These are phyloP conservation scores for Wickerhamiella dianesei DNA, from an alignment of 805 yeast species.

Conservation along the genomic window DNA sequence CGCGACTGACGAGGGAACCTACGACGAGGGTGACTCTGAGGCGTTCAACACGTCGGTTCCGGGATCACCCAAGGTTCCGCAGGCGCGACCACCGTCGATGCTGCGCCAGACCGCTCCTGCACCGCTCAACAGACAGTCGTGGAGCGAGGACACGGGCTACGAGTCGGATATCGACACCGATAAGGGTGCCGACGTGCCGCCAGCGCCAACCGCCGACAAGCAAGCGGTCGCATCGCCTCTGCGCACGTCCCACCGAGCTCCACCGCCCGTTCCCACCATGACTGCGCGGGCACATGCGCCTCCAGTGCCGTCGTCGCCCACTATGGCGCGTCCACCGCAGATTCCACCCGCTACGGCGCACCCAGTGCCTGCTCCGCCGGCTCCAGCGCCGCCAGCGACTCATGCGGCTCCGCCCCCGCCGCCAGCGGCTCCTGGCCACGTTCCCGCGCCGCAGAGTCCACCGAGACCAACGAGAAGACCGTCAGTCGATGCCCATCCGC, in stretches of 20 bases:
- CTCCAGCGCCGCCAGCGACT: constrained; percentile 4
- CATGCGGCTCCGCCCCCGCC: constrained; percentile 7
- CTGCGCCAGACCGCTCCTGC: not conserved
- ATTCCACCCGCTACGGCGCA: constrained; percentile 2
- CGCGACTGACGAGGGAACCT: constrained; percentile 1
- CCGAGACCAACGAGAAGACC: constrained; percentile 6
- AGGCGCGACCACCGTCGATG: not conserved
- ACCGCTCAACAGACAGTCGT: not conserved
- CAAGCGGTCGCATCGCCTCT: not conserved
- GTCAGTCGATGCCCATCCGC: constrained; percentile 5
- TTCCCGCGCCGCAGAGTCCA: constrained; percentile 13
- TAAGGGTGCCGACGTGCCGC: not conserved
- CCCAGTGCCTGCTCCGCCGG: constrained; percentile 6
- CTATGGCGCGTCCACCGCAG: not conserved
- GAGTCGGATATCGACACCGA: constrained; percentile 5
- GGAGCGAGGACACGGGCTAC: constrained; percentile 2
- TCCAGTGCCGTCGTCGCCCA: constrained; percentile 9
- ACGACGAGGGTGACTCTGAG: constrained; percentile 1
- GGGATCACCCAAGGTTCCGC: not conserved
- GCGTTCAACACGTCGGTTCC: not conserved
- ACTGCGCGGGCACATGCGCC: constrained; percentile 5
- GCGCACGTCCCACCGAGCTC: not conserved
- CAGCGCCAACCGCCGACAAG: not conserved
- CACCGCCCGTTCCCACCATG: constrained; percentile 2
- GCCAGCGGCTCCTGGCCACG: constrained; percentile 8